These are phyloP conservation scores for Solanum ahanhuiri DNA, from an alignment of 257 asterid genomes.

Conservation along the genomic window DNA sequence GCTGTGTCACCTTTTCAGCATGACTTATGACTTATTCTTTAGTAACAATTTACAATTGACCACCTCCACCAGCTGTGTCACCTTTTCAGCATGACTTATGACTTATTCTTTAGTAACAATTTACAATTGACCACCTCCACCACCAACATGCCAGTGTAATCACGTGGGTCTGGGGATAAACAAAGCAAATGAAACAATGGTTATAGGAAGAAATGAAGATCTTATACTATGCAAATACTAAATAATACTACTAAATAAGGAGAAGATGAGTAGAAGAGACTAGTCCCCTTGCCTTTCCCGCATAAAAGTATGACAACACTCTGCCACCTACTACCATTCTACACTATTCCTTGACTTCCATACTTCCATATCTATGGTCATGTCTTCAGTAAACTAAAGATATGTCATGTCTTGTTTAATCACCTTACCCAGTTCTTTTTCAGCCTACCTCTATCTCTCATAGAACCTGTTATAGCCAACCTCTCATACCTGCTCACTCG, in stretches of 20 bases:
- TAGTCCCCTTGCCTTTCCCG: background rate
- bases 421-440: background rate
- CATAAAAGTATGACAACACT: background rate
- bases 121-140: background rate
- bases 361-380: background rate
- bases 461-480: background rate
- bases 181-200: background rate
- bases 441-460: background rate
- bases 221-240: background rate
- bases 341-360: background rate
- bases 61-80: background rate
- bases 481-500: background rate
- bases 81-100: background rate
- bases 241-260: background rate
- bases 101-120: background rate
- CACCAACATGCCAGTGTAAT: background rate
- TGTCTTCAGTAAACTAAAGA: background rate
- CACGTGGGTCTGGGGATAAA: background rate
- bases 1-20: background rate
- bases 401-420: background rate
- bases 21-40: background rate
- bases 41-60: background rate
- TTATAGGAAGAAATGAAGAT: background rate
- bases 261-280: background rate
- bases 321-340: background rate